Conservation (phyloP, 495 filamentous ascomycete species). For the Podospora anserina region DNA sequence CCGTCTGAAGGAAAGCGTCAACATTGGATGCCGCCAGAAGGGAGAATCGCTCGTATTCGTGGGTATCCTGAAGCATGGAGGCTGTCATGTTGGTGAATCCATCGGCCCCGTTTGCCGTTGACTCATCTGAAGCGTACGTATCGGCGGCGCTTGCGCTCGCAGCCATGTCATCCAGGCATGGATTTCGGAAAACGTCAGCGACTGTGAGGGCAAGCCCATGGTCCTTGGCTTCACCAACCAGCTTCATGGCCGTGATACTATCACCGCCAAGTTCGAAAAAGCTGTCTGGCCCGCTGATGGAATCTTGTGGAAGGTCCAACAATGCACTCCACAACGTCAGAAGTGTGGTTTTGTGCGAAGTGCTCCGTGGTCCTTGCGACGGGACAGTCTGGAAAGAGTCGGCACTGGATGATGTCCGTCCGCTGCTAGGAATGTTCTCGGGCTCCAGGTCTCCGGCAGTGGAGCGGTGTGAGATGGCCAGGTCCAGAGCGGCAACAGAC, state of each 20-base stretch:
- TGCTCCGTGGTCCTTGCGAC: background rate
- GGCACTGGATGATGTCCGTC: constrained; percentile 4
- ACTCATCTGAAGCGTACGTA: background rate
- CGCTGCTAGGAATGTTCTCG: background rate
- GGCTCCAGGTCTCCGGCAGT: background rate
- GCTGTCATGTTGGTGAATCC: constrained; percentile 4
- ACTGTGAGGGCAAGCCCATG: constrained; percentile 51
- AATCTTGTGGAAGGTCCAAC: constrained; percentile 22
- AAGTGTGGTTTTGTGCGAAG: constrained; percentile 25
- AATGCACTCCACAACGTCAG: constrained; percentile 25
- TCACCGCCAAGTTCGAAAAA: constrained; percentile 66
- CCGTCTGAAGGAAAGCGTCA: constrained; percentile 49
- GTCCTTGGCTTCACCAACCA: constrained; percentile 52
- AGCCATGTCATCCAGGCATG: constrained; percentile 21
- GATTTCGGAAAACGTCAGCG: constrained; percentile 42
- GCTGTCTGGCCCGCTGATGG: constrained; percentile 46
- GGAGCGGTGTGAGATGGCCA: background rate
- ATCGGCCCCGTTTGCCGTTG: background rate
- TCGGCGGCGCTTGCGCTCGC: background rate
- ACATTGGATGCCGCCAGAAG: constrained; percentile 45
- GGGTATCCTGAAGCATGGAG: constrained; percentile 12
- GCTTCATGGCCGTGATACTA: constrained; percentile 60
- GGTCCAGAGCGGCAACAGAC: constrained; percentile 18
- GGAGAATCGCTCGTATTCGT: constrained; percentile 46
- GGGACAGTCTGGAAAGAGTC: background rate